Evolutionary conservation across 2,329 filamentous ascomycete genomes (phyloP), one percentile per base, ranked within the genome.

Genomic region (Calonectria pteridis): DNA sequence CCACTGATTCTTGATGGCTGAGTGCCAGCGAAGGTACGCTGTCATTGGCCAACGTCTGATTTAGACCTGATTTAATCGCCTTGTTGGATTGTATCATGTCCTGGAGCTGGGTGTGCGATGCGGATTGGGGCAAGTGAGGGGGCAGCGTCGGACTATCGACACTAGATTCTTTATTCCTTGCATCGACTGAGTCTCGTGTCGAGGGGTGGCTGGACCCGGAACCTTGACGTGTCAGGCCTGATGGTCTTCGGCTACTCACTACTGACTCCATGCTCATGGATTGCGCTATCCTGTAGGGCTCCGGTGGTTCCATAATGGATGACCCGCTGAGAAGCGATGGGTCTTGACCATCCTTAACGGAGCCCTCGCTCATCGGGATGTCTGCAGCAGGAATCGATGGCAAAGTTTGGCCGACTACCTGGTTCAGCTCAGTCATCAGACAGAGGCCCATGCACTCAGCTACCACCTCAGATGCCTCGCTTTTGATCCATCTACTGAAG

Each of bases 361-460:
- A 72, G 5, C 81, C 83, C 67, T 81, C 83, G 46, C 77, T 80
- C 31, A 79, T 75, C n/a, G 70, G 75, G 26, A 79, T 77, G 20
- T 74, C 51, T 14, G 74, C 79, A 7, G 73, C 76, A 16, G 80
- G 75, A 28, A 77, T 68, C 14, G 73, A 76, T n/a, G 77, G 77
- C 31, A 78, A 72, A 33, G 78, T 76, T 29, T 79, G 78, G 13
- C 80, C 75, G 9, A 77, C 67, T 40, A 81, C 75, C 6, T 79
- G 74, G 26, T 79, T 79, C 6, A 79, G 71, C 62, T 83, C 82
- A 3, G 78, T 76, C 62, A 81, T 67, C 6, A 83, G 72, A 72
- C 90, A 93, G n/a, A 95, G 87, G 67, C 90, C 91, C 87, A 95
- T 93, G 77, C 95, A 97, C 77, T 95, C 92, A 3, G 94, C 93